Base-by-base conservation (phyloP, 1,284 basidiomycete genomes). In the Pseudozyma thailandica region DNA sequence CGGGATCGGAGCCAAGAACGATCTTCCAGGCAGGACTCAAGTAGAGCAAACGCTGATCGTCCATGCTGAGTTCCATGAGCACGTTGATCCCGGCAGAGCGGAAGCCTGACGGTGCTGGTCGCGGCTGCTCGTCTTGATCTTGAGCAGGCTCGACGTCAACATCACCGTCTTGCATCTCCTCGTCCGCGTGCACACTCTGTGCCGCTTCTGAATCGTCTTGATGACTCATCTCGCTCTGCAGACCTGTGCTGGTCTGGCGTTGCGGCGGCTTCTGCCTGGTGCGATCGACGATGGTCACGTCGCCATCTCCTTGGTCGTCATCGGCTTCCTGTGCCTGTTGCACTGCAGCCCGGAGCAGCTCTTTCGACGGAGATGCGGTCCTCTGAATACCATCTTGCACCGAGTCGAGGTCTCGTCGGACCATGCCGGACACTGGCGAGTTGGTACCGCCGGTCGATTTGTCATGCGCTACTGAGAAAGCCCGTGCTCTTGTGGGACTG, bases 1-100 rank as follows among this genome's bases (percentile, higher is more conserved):
- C 90, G 9, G 94, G 91, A 69, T 95, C 92, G 4, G 72, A 74
- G 37, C 95, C 95, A 50, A 95, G 88, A 25, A 98, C 92, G 50
- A 91, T 89, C 74, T 89, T 87, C 92, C 96, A 93, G 0, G 94
- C 92, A 78, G 95, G 92, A 84, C 96, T 98, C 54, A 97, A 87
- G 90, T 94, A 98, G 79, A 94, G 90, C 81, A 88, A 85, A 16
- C 84, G 83, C 53, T 98, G 93, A 7, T 92, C 93, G 80, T 97
- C 93, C 65, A 98, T 86, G 81, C 90, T 91, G 25, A 99, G 88
- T 83, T 98, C 96, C 86, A 98, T 88, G 28, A 99, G 92, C 51
- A 82, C 74, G 26, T 82, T 80, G 62, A 66, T 47, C 50, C 68
- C 56, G 0, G 57, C 66, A 25, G 68, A 71, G 33, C 54, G 48